These are phyloP conservation scores for Cercophora scortea DNA, from an alignment of 495 filamentous ascomycete genomes.

Conservation along the genomic window DNA sequence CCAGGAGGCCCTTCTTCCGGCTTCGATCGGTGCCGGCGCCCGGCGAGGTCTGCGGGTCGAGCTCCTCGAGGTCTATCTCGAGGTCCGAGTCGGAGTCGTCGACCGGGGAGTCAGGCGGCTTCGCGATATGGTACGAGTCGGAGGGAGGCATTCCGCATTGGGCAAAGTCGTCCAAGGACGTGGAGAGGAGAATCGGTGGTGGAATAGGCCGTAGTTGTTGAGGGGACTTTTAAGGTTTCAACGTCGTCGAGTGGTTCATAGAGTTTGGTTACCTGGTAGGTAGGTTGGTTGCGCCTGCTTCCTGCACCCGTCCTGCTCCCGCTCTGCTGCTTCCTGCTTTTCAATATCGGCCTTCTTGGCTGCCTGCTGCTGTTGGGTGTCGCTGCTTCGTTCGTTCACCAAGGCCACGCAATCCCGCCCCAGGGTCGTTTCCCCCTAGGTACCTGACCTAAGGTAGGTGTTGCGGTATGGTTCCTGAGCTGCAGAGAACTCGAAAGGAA, in stretches of 20 bases:
- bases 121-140: slow-evolving; percentile 39
- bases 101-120: slow-evolving; percentile 43
- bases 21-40: slow-evolving; percentile 7
- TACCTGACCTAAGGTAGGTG: too few relatives aligned
- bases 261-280: background rate
- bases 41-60: slow-evolving; percentile 49
- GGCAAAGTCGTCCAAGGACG: slow-evolving; percentile 10
- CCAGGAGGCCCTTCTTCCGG: slow-evolving; percentile 28
- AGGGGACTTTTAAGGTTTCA: background rate
- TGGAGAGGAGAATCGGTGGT: background rate
- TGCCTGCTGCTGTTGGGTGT: background rate
- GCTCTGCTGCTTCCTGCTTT: too few relatives aligned
- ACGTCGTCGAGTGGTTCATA: background rate
- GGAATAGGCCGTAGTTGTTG: background rate
- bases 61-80: slow-evolving; percentile 65
- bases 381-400: background rate
- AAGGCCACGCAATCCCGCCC: background rate
- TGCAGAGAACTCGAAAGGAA: too few relatives aligned
- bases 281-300: background rate
- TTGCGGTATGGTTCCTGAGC: too few relatives aligned
- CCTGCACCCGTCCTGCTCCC: too few relatives aligned
- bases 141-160: slow-evolving; percentile 46
- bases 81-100: slow-evolving; percentile 59
- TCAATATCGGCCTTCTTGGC: too few relatives aligned
- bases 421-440: background rate